These are phyloP conservation scores for Noccaea caerulescens DNA, from an alignment of 345 rosid genomes.

Conservation along the genomic window DNA sequence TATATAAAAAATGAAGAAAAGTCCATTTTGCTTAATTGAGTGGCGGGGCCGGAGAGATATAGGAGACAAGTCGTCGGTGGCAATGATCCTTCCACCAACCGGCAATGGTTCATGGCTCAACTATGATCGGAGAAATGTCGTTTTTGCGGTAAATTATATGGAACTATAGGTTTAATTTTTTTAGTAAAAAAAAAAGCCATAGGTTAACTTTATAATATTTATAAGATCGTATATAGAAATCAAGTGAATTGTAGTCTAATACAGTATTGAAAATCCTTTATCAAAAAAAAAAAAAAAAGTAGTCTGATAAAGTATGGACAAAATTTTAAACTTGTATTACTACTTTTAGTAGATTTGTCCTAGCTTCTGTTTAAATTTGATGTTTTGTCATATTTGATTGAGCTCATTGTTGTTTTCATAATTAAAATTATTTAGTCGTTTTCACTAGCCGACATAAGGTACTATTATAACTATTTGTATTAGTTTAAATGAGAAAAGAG, in stretches of 20 bases:
- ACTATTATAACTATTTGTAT: too few species aligned
- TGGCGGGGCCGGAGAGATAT: conserved; percentile 39
- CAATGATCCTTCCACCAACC: conserved; percentile 47
- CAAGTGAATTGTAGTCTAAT: conserved; percentile 10
- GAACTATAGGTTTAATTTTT: not conserved
- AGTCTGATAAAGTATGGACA: not conserved
- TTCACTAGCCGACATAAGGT: too few species aligned
- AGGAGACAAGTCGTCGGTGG: conserved; percentile 49
- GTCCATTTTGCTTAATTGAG: conserved; percentile 22
- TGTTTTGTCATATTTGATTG: conserved; percentile 1
- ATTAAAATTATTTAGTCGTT: conserved; percentile 2
- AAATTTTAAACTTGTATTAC: too few species aligned
- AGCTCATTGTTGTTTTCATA: not conserved
- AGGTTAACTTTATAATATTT: not conserved
- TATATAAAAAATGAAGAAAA: not conserved
- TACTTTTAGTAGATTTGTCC: too few species aligned
- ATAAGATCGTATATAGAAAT: not conserved
- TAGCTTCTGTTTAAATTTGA: not conserved
- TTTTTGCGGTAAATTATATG: not conserved
- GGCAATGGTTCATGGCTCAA: conserved; percentile 44
- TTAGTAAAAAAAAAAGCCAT: not conserved
- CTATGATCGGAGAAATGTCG: conserved; percentile 37
- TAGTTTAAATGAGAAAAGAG: not conserved
- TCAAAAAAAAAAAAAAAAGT: not conserved
- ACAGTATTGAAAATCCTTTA: not conserved